These are phyloP conservation scores for Fonsecaea erecta DNA, from an alignment of 2,329 filamentous ascomycete genomes.

Conservation along the genomic window DNA sequence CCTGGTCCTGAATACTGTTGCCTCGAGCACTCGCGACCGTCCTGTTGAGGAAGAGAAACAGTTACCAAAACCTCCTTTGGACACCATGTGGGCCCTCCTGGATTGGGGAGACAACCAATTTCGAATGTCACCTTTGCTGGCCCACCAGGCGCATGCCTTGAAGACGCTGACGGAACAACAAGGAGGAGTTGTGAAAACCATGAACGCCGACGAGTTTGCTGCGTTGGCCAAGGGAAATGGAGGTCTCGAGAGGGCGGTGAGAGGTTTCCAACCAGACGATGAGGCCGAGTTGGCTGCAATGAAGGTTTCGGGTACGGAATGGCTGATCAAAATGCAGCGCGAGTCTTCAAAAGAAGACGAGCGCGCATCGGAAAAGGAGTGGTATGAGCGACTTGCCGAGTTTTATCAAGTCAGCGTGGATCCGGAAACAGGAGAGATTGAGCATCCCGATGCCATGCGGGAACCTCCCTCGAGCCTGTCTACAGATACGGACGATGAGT, in stretches of 20 bases:
- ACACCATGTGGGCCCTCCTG: slow-evolving; percentile 16
- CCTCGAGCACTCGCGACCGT: neutral
- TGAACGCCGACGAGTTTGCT: slow-evolving; percentile 12
- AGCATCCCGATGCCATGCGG: neutral
- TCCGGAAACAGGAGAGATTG: neutral
- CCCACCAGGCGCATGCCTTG: neutral
- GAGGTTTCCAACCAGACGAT: neutral
- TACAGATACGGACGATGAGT: neutral
- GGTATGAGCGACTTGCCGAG: neutral
- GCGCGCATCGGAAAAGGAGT: neutral
- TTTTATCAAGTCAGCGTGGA: neutral
- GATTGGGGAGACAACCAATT: slow-evolving; percentile 25
- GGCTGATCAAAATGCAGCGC: neutral
- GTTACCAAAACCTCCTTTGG: neutral
- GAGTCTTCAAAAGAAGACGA: neutral
- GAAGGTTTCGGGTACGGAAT: neutral
- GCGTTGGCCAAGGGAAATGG: slow-evolving; percentile 5
- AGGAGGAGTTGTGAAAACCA: slow-evolving; percentile 1
- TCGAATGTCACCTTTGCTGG: slow-evolving; percentile 15
- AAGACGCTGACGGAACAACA: neutral
- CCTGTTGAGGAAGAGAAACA: neutral
- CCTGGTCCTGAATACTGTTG: neutral
- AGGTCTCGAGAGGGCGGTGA: slow-evolving; percentile 6
- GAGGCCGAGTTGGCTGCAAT: neutral
- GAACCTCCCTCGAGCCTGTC: neutral